Conservation (phyloP, 768 basidiomycete genomes). For the Gymnopilus junonius region DNA sequence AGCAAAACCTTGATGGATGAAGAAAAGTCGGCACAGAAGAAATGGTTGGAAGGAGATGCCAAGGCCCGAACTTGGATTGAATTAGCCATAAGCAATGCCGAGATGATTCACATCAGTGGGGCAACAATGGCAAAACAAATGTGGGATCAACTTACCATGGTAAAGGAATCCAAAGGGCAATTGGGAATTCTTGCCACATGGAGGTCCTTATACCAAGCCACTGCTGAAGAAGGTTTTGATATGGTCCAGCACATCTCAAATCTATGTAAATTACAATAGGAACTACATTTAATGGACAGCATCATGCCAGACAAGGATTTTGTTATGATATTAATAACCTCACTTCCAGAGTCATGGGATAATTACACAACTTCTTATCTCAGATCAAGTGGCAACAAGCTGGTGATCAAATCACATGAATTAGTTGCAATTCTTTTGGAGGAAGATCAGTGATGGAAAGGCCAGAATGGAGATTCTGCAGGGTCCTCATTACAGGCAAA, state of each 20-base stretch:
- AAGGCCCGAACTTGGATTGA: constrained; percentile 26
- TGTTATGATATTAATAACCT: background rate
- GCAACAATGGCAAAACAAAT: constrained; percentile 24
- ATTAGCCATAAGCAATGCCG: constrained; percentile 23
- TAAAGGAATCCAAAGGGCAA: constrained; percentile 29
- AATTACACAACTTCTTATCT: constrained; percentile 26
- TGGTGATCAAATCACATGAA: constrained; percentile 18
- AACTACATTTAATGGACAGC: constrained; percentile 26
- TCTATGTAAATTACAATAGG: constrained; percentile 26
- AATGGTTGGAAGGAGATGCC: constrained; percentile 24
- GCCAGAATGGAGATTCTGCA: background rate
- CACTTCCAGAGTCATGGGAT: constrained; percentile 10
- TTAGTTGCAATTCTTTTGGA: constrained; percentile 26
- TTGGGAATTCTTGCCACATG: constrained; percentile 24
- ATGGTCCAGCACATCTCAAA: constrained; percentile 29
- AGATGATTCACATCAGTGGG: constrained; percentile 1
- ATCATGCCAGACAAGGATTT: constrained; percentile 10
- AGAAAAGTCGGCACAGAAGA: constrained; percentile 3
- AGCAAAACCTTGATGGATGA: constrained; percentile 12
- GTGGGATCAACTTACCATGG: constrained; percentile 28
- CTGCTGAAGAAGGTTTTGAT: constrained; percentile 29
- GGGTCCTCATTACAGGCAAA: background rate
- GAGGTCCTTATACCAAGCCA: too few species aligned
- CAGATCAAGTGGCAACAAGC: constrained; percentile 19
- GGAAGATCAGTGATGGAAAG: constrained; percentile 17